A percentile compares a stretch with the other conserved stretches of the same genome.
phyloP scores from a whole-genome alignment of 2,329 filamentous ascomycete species.

The Talaromyces sp. region DNA sequence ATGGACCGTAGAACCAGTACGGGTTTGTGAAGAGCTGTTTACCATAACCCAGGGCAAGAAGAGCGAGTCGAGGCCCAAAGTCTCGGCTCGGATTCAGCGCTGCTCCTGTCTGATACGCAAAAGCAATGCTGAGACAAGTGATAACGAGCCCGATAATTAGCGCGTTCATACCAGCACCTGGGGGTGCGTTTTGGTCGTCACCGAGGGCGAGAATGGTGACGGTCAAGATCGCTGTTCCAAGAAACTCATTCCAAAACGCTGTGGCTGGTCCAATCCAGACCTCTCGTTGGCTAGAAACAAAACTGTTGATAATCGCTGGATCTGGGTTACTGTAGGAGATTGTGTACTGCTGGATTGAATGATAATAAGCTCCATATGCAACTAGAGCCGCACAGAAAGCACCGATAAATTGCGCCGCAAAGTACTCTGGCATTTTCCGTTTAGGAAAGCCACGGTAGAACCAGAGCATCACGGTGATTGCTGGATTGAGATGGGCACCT shows the following conservation, averaged over 20 bases:
- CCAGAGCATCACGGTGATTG: slow-evolving; percentile 42
- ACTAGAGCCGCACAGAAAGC: slow-evolving; percentile 48
- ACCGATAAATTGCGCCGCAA: slow-evolving; percentile 49
- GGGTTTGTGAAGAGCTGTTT: slow-evolving; percentile 37
- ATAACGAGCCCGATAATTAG: slow-evolving; percentile 46
- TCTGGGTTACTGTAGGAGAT: slow-evolving; percentile 19
- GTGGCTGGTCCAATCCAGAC: slow-evolving; percentile 32
- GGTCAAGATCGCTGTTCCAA: slow-evolving; percentile 39
- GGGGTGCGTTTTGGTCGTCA: slow-evolving; percentile 45
- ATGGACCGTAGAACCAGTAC: slow-evolving; percentile 47
- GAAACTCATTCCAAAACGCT: slow-evolving; percentile 47
- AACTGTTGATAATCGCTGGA: slow-evolving; percentile 33
- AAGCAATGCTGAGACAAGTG: slow-evolving; percentile 27
- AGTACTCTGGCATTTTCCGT: slow-evolving; percentile 47
- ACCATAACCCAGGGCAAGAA: slow-evolving; percentile 43
- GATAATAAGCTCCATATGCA: slow-evolving; percentile 41
- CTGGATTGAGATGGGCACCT: slow-evolving; percentile 44
- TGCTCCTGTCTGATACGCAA: slow-evolving; percentile 46
- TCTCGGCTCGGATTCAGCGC: slow-evolving; percentile 49
- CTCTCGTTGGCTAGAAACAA: slow-evolving; percentile 43
- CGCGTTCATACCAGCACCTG: slow-evolving; percentile 49
- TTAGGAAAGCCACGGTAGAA: slow-evolving; percentile 52
- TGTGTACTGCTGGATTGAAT: slow-evolving; percentile 29
- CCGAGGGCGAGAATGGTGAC: slow-evolving; percentile 43
- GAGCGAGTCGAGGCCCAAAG: slow-evolving; percentile 46